Evolutionary conservation across 2,329 filamentous ascomycete genomes (phyloP).

Genomic region (Apiospora marii): DNA sequence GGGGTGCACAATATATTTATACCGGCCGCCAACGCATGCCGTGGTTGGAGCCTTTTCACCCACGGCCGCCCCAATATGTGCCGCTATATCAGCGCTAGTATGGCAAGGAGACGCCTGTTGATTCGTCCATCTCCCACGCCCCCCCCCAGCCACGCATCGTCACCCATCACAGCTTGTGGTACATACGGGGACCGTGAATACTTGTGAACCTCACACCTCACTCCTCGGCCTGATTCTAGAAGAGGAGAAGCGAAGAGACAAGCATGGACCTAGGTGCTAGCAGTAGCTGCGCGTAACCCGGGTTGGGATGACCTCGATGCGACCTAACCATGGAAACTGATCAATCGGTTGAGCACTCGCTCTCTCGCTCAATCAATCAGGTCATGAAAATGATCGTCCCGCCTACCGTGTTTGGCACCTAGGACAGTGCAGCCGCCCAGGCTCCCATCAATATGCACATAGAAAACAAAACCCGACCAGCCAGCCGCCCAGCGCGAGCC

Average conservation of each 20-base stretch:
- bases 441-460: neutral
- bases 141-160: constrained; percentile 18
- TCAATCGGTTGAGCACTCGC: constrained; percentile 9
- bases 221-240: neutral
- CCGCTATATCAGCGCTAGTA: constrained; percentile 16
- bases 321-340: constrained; percentile 16
- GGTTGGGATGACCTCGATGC: constrained; percentile 19
- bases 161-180: neutral
- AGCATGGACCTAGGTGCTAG: neutral
- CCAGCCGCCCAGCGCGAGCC: neutral
- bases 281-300: neutral
- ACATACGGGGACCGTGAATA: constrained; percentile 8
- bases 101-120: neutral
- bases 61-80: constrained; percentile 5
- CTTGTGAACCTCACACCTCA: constrained; percentile 12
- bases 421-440: constrained; percentile 12
- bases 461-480: neutral
- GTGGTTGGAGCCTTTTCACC: neutral
- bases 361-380: constrained; percentile 9
- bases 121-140: constrained; percentile 21
- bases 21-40: neutral
- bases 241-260: constrained; percentile 1
- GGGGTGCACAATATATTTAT: constrained; percentile 48
- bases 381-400: neutral
- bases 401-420: neutral